phyloP scores from a whole-genome alignment of 2,329 filamentous ascomycete genomes.

The Fusarium secorum region DNA sequence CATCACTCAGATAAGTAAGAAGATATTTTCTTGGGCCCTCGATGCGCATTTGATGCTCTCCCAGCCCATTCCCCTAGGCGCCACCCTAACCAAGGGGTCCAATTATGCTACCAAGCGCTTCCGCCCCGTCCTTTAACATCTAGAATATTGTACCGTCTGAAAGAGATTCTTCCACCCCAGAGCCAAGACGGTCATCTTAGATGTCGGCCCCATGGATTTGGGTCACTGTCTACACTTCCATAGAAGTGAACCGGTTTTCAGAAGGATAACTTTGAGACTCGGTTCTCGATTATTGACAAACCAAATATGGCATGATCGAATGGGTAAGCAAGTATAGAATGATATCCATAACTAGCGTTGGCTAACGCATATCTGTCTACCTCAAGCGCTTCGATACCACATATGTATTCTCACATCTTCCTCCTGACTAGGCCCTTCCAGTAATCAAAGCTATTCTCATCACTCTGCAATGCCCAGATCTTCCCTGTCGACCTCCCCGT shows the following conservation, averaged over 20 bases:
- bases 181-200: neutral
- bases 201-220: neutral
- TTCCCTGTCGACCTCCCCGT: conserved; percentile 78
- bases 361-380: too few species aligned
- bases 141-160: fast-evolving
- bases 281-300: neutral
- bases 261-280: neutral
- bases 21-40: too few species aligned
- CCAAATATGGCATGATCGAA: neutral
- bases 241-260: neutral
- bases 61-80: fast-evolving
- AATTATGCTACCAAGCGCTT: neutral
- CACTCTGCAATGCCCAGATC: conserved; percentile 86
- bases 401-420: conserved; percentile 63
- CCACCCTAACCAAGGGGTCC: neutral
- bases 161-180: neutral
- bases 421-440: conserved; percentile 86
- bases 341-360: fast-evolving
- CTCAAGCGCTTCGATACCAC: neutral
- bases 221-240: neutral
- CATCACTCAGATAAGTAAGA: neutral
- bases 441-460: conserved; percentile 98
- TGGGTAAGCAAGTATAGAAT: neutral
- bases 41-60: neutral
- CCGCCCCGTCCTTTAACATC: too few species aligned